Base-by-base conservation (phyloP, 768 basidiomycete species). In the Phlebiopsis flavidoalba region DNA sequence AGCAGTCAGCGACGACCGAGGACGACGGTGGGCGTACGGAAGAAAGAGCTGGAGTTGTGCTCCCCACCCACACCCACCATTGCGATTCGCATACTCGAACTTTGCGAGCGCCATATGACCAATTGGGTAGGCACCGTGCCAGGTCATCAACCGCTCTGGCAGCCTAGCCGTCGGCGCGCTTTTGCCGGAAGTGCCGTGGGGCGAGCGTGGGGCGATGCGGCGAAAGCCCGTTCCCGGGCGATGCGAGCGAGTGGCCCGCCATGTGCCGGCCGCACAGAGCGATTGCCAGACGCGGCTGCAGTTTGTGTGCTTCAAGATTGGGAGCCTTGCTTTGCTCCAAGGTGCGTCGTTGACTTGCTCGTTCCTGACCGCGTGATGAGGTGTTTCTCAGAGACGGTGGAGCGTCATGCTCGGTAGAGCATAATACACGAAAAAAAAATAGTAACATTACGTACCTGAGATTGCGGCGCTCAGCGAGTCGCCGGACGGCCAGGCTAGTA, bases 51-150 rank as follows among this genome's bases (percentile, higher is more conserved):
- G 36, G 35, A 43, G 37, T 21, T n/a, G n/a, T n/a, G n/a, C n/a
- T n/a, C n/a, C n/a, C n/a, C n/a, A 36, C 37, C 53, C 53, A 21
- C 53, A 45, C 22, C 37, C 35, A 8, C 40, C 33, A 53, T 53
- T 53, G 35, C 53, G 53, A 51, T 55, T 40, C 24, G 54, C 54
- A 55, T 36, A 55, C 37, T 55, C 35, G 54, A n/a, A 43, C 54
- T 45, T 55, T 45, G 54, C 54, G 40, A 45, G 54, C 26, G 26
- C 40, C 45, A 53, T n/a, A n/a, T 37, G 54, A 55, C 24, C 54
- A 21, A 45, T 45, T n/a, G 54, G 54, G 33, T 21, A 36, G 19
- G 26, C 26, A 31, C 22, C 54, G 8, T 14, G 21, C 54, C 54
- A 37, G 54, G n/a, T n/a, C 54, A 55, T 36, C 11, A n/a, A 37